Conservation (phyloP, 2,329 filamentous ascomycete genomes). For the Lasiodiplodia citricola region DNA sequence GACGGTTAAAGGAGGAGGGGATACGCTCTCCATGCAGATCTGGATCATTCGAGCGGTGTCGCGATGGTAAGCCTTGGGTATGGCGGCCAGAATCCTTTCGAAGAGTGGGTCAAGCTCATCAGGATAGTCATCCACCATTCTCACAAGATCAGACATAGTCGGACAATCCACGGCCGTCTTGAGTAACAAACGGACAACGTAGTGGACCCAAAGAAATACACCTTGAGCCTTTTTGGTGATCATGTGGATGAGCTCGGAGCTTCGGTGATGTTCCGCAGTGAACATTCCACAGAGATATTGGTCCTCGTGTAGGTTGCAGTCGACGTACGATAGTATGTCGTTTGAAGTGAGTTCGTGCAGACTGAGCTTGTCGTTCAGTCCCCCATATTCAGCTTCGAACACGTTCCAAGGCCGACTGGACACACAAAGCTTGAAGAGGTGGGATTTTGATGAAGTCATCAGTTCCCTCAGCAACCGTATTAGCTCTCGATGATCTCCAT, state of each 20-base stretch:
- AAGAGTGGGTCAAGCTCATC: neutral
- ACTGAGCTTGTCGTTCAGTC: conserved; percentile 22
- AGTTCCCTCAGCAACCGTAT: neutral
- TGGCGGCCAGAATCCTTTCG: neutral
- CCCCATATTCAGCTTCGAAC: conserved; percentile 21
- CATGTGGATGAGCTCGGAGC: neutral
- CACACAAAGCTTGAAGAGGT: conserved; percentile 31
- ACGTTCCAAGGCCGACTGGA: conserved; percentile 31
- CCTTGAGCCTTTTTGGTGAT: neutral
- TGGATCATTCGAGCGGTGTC: neutral
- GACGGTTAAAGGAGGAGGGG: too few relatives aligned
- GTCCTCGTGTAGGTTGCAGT: neutral
- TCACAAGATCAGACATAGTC: neutral
- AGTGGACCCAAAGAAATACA: conserved; percentile 24
- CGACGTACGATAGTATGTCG: neutral
- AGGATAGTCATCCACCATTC: neutral
- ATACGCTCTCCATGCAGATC: neutral
- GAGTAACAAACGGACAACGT: conserved; percentile 16
- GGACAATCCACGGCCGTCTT: neutral
- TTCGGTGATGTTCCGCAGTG: too few relatives aligned
- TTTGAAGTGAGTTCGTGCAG: conserved; percentile 30
- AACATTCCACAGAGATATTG: neutral
- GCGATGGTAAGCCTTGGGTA: neutral
- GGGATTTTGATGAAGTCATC: conserved; percentile 1
- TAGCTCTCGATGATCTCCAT: neutral